These are phyloP conservation scores for Daldinia sp. DNA, from an alignment of 2,329 filamentous ascomycete genomes.

Conservation along the genomic window DNA sequence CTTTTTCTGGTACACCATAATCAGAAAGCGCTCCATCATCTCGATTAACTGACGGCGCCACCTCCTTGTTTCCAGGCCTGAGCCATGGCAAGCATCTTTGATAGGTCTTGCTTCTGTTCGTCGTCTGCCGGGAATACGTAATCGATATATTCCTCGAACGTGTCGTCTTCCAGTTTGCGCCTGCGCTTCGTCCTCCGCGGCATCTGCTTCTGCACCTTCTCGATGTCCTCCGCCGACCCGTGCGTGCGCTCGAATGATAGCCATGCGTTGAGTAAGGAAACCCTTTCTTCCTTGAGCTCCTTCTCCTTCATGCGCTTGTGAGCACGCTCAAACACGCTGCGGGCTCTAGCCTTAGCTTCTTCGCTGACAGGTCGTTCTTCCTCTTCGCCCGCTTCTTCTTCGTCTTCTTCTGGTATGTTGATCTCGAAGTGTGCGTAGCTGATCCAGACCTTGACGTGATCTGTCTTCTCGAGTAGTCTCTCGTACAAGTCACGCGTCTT, in stretches of 20 bases:
- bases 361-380: slow-evolving; percentile 80
- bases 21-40: slow-evolving; percentile 4
- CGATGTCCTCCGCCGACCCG: slow-evolving; percentile 79
- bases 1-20: slow-evolving; percentile 6
- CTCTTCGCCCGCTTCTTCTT: slow-evolving; percentile 68
- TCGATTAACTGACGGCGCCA: slow-evolving; percentile 45
- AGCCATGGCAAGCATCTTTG: slow-evolving; percentile 85
- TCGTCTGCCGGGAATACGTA: slow-evolving; percentile 98
- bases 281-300: slow-evolving; percentile 93
- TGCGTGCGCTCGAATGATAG: slow-evolving; percentile 90
- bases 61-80: slow-evolving; percentile 84
- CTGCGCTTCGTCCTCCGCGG: slow-evolving; percentile 92
- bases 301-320: slow-evolving; percentile 89
- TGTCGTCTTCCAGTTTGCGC: slow-evolving; percentile 90
- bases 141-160: slow-evolving; percentile 96
- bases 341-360: slow-evolving; percentile 83
- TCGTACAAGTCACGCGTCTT: slow-evolving; percentile 87
- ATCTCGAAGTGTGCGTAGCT: slow-evolving; percentile 99
- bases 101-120: slow-evolving; percentile 83
- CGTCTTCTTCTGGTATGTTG: slow-evolving; percentile 84
- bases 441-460: slow-evolving; percentile 99
- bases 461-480: slow-evolving; percentile 90
- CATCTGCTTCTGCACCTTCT: slow-evolving; percentile 92
- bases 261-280: slow-evolving; percentile 91
- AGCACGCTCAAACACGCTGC: slow-evolving; percentile 86